A percentile compares a stretch with the other conserved stretches of the same genome.
Evolutionary conservation across 345 rosid genomes (phyloP).

Genomic region (Salix koriyanagi): DNA sequence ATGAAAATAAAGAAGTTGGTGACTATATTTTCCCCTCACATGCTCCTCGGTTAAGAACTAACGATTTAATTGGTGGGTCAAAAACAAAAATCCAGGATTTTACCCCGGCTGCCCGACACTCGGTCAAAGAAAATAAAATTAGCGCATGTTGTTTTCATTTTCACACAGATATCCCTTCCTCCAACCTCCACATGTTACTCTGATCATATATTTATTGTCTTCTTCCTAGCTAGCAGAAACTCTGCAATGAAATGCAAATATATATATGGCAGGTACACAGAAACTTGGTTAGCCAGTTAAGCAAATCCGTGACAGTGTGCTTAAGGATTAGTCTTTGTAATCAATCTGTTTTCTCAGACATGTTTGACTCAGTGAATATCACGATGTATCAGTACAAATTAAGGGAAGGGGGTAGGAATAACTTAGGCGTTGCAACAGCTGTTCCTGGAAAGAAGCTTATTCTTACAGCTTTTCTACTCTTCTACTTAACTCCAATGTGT

Average conservation of each 20-base stretch:
- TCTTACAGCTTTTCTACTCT: background rate
- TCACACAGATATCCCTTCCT: background rate
- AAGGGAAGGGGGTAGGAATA: too few species aligned
- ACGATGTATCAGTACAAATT: background rate
- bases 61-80: too few species aligned
- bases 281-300: background rate
- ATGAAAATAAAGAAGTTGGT: background rate
- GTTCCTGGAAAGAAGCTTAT: background rate
- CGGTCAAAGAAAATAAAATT: too few species aligned
- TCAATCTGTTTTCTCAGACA: background rate
- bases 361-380: background rate
- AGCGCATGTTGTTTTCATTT: background rate
- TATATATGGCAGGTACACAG: background rate
- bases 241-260: background rate
- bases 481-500: constrained; percentile 20
- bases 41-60: background rate
- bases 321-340: background rate
- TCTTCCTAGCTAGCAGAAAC: background rate
- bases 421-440: constrained; percentile 1
- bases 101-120: too few species aligned
- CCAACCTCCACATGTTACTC: background rate
- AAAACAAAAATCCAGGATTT: too few species aligned
- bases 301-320: too few species aligned
- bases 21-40: background rate
- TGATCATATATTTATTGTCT: background rate